These are phyloP conservation scores for Pelargonium nanum DNA, from an alignment of 345 rosid genomes.

Conservation along the genomic window DNA sequence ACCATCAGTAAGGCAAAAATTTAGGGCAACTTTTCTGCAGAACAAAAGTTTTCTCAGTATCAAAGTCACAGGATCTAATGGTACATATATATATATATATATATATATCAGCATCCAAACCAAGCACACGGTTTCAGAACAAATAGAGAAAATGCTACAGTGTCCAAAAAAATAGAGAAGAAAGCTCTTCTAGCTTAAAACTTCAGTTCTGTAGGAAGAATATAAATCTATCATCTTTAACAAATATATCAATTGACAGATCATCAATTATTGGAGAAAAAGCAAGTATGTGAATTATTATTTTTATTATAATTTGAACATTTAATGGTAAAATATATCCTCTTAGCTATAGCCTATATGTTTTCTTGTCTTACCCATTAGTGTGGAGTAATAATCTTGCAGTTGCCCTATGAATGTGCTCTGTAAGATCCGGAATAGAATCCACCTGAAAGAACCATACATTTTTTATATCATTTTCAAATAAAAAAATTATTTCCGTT, in stretches of 20 bases:
- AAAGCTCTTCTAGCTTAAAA: background rate
- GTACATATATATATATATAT: no score
- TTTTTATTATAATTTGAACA: background rate
- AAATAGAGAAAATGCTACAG: no score
- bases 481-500: background rate
- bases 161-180: no score
- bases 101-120: no score
- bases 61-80: no score
- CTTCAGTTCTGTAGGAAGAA: background rate
- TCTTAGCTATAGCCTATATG: background rate
- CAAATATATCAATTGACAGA: background rate
- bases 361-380: conserved; percentile 41
- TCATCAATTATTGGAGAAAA: no score
- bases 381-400: conserved; percentile 83
- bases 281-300: no score
- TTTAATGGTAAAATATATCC: background rate
- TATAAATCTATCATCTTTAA: background rate
- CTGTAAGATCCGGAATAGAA: conserved; percentile 64
- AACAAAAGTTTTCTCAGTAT: no score
- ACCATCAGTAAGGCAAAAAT: no score
- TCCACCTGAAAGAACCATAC: conserved; percentile 53
- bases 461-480: no score
- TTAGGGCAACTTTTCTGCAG: no score
- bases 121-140: no score
- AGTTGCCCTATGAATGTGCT: conserved; percentile 78